Base-by-base conservation (phyloP, 225 moss, liverwort and hornwort genomes). In the Sphagnum tenellum region DNA sequence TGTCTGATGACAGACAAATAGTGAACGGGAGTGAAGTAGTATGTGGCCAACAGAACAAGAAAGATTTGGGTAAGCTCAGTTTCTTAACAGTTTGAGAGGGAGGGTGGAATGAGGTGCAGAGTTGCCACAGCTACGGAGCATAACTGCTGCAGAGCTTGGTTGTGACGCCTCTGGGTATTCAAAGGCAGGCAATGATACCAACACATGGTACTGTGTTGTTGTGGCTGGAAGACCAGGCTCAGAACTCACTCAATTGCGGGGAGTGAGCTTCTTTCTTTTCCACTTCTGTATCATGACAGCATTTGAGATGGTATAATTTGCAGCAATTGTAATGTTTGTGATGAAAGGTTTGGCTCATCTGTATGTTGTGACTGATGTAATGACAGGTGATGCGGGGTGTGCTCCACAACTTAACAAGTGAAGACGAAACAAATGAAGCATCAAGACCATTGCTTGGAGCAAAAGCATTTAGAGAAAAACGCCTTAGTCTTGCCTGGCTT, bases 161-260 rank as follows among this genome's bases (percentile, higher is more conserved):
- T 92, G 92, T 77, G 78, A 92, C 74, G 78, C 74, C 4, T 65
- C 80, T 71, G 72, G 71, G 48, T 69, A 70, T 44, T 88, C 89
- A 44, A 64, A 66, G 57, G 83, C 86, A 48, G 83, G 88, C 44
- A 64, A 73, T 50, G 72, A 61, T 44, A 80, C 74, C 48, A 74
- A 66, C 57, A 81, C 77, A 6, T 92, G 89, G 92, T 92, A 92
- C 50, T 92, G 92, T 73, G 74, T 89, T 11, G 64, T 88, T 55
- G 78, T 78, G 59, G 89, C 73, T 45, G 89, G 92, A 10, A 83
- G 81, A 72, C 67, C 78, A 54, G 78, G 85, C n/a, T 71, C 68
- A n/a, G 50, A 49, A 45, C 72, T 89, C 45, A 86, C 56, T 70
- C 72, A 86, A 64, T 64, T 76, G 71, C 81, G 87, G 7, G 79